Percentiles rank a stretch among this genome's conserved stretches.
These are phyloP conservation scores for Yarrowia divulgata DNA, from an alignment of 805 yeast species.

Conservation along the genomic window DNA sequence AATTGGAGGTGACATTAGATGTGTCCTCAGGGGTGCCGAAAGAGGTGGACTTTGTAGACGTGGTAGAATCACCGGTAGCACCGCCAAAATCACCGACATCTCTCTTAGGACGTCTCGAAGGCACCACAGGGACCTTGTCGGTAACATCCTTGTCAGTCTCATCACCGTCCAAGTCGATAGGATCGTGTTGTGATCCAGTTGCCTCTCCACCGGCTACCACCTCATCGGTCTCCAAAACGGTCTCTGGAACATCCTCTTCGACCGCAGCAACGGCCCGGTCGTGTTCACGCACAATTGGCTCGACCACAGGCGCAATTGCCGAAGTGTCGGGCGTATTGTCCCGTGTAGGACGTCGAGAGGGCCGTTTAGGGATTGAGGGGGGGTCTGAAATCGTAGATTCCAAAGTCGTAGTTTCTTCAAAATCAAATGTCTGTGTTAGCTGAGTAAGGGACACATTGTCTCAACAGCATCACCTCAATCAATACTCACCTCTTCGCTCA, in stretches of 20 bases:
- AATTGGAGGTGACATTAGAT: too few species aligned
- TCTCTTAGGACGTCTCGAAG: not conserved
- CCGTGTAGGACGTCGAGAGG: slow-evolving; percentile 1
- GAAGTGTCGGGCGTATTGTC: not conserved
- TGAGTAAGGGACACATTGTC: too few species aligned
- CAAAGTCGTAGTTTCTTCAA: not conserved
- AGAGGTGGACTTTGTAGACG: too few species aligned
- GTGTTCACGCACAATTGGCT: slow-evolving; percentile 24
- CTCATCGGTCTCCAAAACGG: not conserved
- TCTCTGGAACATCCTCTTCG: not conserved
- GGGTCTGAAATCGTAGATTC: too few species aligned
- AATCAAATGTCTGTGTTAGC: slow-evolving; percentile 29
- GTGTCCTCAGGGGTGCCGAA: too few species aligned
- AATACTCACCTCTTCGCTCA: slow-evolving; percentile 22
- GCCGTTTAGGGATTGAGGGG: slow-evolving; percentile 10
- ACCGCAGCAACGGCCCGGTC: slow-evolving; percentile 2
- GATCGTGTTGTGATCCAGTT: not conserved
- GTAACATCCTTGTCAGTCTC: not conserved
- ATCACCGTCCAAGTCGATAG: not conserved
- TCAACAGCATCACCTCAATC: too few species aligned
- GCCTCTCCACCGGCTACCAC: not conserved
- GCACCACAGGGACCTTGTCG: not conserved
- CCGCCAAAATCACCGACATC: not conserved
- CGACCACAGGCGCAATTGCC: not conserved
- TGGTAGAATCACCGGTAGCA: not conserved